These are phyloP conservation scores for Herpetospermum pedunculosum DNA, from an alignment of 306 rosid genomes.

Conservation along the genomic window DNA sequence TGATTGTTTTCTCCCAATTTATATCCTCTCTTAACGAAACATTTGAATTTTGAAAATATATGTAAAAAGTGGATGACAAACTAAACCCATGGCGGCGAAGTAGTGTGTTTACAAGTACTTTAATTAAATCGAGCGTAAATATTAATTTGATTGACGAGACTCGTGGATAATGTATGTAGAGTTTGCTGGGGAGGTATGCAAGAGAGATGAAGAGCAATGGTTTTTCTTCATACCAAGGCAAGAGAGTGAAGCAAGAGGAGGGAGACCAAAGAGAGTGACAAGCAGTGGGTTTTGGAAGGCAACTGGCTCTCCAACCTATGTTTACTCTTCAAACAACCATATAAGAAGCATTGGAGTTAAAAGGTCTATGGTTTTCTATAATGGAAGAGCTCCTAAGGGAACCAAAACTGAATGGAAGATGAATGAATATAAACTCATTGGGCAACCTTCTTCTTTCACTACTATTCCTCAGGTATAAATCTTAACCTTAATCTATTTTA, in stretches of 20 bases:
- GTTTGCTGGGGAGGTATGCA: slow-evolving; percentile 48
- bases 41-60: no score
- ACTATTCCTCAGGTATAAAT: slow-evolving; percentile 2
- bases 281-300: slow-evolving; percentile 78
- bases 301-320: slow-evolving; percentile 67
- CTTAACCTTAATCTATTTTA: no score
- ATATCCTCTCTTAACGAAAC: no score
- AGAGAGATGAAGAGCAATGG: slow-evolving; percentile 64
- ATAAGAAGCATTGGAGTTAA: slow-evolving; percentile 52
- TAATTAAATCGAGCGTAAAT: no score
- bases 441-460: neutral
- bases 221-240: slow-evolving; percentile 76
- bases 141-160: no score
- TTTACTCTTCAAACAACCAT: slow-evolving; percentile 43
- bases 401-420: slow-evolving; percentile 84
- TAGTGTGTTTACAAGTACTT: no score
- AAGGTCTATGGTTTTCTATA: slow-evolving; percentile 81
- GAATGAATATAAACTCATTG: slow-evolving; percentile 68
- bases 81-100: no score
- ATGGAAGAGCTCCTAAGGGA: slow-evolving; percentile 71
- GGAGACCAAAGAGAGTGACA: slow-evolving; percentile 71
- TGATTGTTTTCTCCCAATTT: no score
- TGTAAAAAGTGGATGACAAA: no score
- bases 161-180: no score
- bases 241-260: slow-evolving; percentile 82